Evolutionary conservation across 78 protist genomes (phyloP).

Genomic region (Salpingoeca rosetta): DNA sequence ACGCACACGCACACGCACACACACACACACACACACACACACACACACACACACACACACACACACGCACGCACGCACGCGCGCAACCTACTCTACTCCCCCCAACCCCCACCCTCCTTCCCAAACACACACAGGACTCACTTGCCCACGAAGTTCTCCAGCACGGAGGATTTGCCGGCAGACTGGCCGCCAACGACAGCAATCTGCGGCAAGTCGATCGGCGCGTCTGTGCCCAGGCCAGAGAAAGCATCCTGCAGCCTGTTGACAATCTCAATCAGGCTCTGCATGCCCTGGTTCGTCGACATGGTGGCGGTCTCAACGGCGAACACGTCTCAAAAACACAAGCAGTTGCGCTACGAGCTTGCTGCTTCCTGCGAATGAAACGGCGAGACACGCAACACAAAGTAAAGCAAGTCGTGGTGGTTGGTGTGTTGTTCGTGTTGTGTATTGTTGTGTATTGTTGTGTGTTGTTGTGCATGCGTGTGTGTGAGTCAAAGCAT

Average conservation of each 20-base stretch:
- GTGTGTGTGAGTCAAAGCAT: background rate
- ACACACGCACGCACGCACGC: no score
- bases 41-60: no score
- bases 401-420: no score
- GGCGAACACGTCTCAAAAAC: background rate
- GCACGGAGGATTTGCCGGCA: constrained; percentile 88
- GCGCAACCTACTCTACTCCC: no score
- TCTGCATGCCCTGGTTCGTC: constrained; percentile 53
- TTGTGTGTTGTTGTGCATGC: background rate
- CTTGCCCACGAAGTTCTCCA: constrained; percentile 83
- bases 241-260: constrained; percentile 72
- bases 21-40: no score
- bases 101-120: no score
- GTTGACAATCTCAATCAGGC: constrained; percentile 71
- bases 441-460: background rate
- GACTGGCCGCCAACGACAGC: constrained; percentile 94
- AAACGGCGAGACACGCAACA: no score
- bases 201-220: constrained; percentile 88
- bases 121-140: no score
- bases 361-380: no score
- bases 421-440: no score
- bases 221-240: constrained; percentile 36
- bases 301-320: background rate
- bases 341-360: background rate
- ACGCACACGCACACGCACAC: no score